A percentile compares a stretch with the other conserved stretches of the same genome.
phyloP scores from a whole-genome alignment of 108 stramenopile species.

The Cyclotella kingstonii region DNA sequence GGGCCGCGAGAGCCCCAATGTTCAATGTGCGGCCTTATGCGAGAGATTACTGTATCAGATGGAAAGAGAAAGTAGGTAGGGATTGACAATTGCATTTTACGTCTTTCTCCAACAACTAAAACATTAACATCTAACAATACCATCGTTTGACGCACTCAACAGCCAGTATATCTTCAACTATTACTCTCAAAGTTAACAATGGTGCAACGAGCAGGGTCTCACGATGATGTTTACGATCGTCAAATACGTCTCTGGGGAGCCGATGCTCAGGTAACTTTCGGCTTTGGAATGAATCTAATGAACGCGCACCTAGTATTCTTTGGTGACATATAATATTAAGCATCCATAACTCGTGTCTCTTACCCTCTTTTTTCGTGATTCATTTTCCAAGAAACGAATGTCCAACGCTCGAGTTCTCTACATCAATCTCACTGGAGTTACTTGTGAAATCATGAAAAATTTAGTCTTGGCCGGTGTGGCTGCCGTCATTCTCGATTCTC shows the following conservation, averaged over 20 bases:
- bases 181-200: conserved; percentile 13
- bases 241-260: conserved; percentile 97
- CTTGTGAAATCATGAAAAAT: conserved; percentile 91
- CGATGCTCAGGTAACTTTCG: conserved; percentile 79
- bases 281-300: too few species aligned
- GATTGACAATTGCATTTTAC: too few species aligned
- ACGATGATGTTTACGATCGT: conserved; percentile 89
- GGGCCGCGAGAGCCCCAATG: too few species aligned
- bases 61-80: too few species aligned
- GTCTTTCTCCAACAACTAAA: too few species aligned
- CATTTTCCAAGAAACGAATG: conserved; percentile 71
- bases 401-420: conserved; percentile 84
- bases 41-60: too few species aligned
- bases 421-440: conserved; percentile 81
- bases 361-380: neutral
- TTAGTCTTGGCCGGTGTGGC: conserved; percentile 88
- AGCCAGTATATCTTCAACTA: neutral
- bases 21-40: too few species aligned
- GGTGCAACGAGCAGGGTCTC: conserved; percentile 20
- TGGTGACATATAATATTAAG: neutral
- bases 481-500: conserved; percentile 79
- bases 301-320: too few species aligned
- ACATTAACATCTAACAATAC: neutral
- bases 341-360: neutral
- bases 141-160: neutral